These are phyloP conservation scores for Apiospora kogelbergensis DNA, from an alignment of 2,329 filamentous ascomycete species.

Conservation along the genomic window DNA sequence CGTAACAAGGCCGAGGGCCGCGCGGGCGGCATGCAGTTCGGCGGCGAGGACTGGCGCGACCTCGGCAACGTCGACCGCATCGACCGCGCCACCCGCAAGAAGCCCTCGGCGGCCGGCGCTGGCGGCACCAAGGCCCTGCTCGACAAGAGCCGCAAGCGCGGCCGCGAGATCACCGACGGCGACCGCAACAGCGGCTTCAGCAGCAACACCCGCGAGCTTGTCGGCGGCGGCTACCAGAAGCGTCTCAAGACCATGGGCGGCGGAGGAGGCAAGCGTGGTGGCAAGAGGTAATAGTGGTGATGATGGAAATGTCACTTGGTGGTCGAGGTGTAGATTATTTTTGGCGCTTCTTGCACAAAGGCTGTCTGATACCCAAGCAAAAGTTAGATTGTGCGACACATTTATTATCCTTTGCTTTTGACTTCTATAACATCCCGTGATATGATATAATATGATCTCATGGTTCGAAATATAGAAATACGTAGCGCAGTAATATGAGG, in stretches of 20 bases:
- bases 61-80: constrained; percentile 85
- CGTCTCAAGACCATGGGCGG: constrained; percentile 55
- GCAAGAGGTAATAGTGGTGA: constrained; percentile 24
- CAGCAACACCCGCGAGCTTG: constrained; percentile 50
- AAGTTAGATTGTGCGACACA: neutral
- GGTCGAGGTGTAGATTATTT: neutral
- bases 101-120: constrained; percentile 53
- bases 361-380: constrained; percentile 6
- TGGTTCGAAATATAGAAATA: too few species aligned
- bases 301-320: neutral
- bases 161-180: constrained; percentile 66
- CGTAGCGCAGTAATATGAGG: too few species aligned
- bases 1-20: constrained; percentile 52
- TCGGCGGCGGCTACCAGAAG: constrained; percentile 73
- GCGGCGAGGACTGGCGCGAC: constrained; percentile 90
- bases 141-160: constrained; percentile 85
- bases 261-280: constrained; percentile 38
- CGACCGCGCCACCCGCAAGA: constrained; percentile 74
- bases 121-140: constrained; percentile 61
- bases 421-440: neutral
- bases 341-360: neutral
- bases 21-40: constrained; percentile 65
- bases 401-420: neutral
- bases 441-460: neutral
- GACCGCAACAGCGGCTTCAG: constrained; percentile 60